Percentiles rank a stretch among this genome's conserved stretches.
phyloP scores from a whole-genome alignment of 208 protist genomes.

The Crithidia thermophila region DNA sequence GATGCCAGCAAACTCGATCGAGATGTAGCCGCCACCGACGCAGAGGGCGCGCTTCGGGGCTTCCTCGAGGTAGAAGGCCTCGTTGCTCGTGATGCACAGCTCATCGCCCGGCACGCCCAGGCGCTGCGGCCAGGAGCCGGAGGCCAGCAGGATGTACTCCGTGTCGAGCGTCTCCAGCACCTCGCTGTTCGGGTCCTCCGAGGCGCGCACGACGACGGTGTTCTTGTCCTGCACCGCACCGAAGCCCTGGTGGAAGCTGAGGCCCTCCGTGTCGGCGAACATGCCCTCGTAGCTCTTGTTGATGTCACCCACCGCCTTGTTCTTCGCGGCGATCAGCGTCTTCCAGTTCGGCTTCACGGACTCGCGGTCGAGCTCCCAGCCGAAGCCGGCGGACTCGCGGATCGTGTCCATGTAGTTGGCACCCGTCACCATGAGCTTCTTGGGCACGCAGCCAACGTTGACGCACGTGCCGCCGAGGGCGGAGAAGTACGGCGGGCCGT shows the following conservation, averaged over 20 bases:
- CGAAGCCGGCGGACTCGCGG: constrained; percentile 78
- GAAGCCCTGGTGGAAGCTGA: constrained; percentile 87
- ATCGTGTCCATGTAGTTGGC: constrained; percentile 83
- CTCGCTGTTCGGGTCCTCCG: constrained; percentile 43
- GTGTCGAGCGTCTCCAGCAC: constrained; percentile 67
- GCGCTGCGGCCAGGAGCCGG: constrained; percentile 87
- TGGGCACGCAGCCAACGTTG: constrained; percentile 89
- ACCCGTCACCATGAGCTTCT: constrained; percentile 90
- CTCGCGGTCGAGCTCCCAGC: constrained; percentile 71
- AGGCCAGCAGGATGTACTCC: constrained; percentile 84
- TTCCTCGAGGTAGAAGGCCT: constrained; percentile 89
- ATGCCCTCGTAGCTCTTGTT: constrained; percentile 93
- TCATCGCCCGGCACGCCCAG: constrained; percentile 82
- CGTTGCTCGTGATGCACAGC: constrained; percentile 91
- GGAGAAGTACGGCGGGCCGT: constrained; percentile 78
- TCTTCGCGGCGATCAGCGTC: constrained; percentile 89
- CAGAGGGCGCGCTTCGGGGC: constrained; percentile 76
- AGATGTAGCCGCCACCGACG: constrained; percentile 92
- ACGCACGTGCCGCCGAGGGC: constrained; percentile 90
- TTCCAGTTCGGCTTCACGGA: constrained; percentile 76
- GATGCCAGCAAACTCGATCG: constrained; percentile 91
- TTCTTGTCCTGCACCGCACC: constrained; percentile 69
- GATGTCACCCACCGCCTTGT: constrained; percentile 81
- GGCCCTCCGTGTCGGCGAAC: constrained; percentile 84
- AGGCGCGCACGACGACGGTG: constrained; percentile 77